Base-by-base conservation (phyloP, 345 rosid genomes). In the Excoecaria cochinchinensis region DNA sequence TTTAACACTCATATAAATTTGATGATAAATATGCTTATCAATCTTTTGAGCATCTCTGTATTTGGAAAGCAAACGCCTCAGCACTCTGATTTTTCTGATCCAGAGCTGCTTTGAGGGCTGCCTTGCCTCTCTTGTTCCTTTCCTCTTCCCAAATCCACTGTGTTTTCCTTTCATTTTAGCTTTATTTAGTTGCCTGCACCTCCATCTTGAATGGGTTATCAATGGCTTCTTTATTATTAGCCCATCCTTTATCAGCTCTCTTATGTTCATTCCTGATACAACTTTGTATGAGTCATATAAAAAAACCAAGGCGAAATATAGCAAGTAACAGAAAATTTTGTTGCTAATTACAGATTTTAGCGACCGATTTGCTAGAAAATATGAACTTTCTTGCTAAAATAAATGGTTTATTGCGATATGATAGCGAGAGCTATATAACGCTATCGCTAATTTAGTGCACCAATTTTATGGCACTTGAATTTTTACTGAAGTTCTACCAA, bases 11-110 rank as follows among this genome's bases (percentile, higher is more conserved):
- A 92, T 91, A 90, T 92, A 94, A 97, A 94, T 92, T 79, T 92
- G 93, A n/a, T 94, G 97, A 80, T 94, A 94, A 94, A 94, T 91
- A 74, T 94, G 98, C 74, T 80, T 94, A 84, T 94, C 98, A 80
- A 94, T 92, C 89, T 94, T 94, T 85, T 89, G 89, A 1, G 92
- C 53, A 72, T 94, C 97, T 16, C 97, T 74, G 62, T 94, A 94
- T 77, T 94, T 94, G 63, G 90, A 86, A 25, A 94, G 89, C 38
- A 94, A 81, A 71, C 97, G 97, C 77, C 98, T 90, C 4, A 94
- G 85, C 4, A 92, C 97, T 57, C 97, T 87, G 93, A 94, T 86
- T 78, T 97, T 94, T 80, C 97, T 83, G 93, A 92, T 94, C 98
- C 97, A 94, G 56, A 91, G 77, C n/a, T 91, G 38, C 84, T 94